Percentiles rank a stretch among this genome's conserved stretches.
These are phyloP conservation scores for Candida tammaniensis DNA, from an alignment of 805 yeast genomes.

Conservation along the genomic window DNA sequence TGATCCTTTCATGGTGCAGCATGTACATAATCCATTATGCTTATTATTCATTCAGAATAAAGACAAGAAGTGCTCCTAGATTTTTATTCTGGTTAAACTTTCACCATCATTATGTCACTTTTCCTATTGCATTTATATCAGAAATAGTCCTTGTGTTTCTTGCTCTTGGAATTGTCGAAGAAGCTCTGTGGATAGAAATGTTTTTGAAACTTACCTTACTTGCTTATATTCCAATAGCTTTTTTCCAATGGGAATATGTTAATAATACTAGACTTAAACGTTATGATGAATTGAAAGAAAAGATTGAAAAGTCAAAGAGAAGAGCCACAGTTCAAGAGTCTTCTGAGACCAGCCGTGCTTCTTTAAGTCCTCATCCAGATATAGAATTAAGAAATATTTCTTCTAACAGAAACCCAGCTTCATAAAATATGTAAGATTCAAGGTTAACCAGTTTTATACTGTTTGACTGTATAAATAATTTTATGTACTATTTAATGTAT, in stretches of 20 bases:
- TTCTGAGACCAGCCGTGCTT: not conserved
- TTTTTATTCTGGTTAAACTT: conserved; percentile 37
- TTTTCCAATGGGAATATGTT: conserved; percentile 33
- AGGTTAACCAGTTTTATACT: no score
- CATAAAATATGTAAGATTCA: no score
- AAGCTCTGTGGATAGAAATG: conserved; percentile 23
- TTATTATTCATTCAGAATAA: conserved; percentile 34
- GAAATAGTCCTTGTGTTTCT: conserved; percentile 37
- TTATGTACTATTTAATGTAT: no score
- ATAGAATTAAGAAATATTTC: not conserved
- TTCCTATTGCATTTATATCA: conserved; percentile 29
- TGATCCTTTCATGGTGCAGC: conserved; percentile 37
- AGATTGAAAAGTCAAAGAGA: conserved; percentile 6
- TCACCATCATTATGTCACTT: conserved; percentile 30
- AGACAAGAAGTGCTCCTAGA: conserved; percentile 33
- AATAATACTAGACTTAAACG: conserved; percentile 10
- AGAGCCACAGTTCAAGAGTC: not conserved
- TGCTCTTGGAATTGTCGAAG: conserved; percentile 30
- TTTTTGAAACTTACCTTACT: conserved; percentile 24
- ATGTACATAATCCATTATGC: conserved; percentile 29
- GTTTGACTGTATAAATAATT: no score
- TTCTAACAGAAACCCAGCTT: not conserved
- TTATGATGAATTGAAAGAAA: conserved; percentile 8
- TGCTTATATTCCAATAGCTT: conserved; percentile 34
- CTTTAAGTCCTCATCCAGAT: conserved; percentile 8